Evolutionary conservation across 805 yeast genomes (phyloP).

Genomic region (Ogataea paradorogensis): DNA sequence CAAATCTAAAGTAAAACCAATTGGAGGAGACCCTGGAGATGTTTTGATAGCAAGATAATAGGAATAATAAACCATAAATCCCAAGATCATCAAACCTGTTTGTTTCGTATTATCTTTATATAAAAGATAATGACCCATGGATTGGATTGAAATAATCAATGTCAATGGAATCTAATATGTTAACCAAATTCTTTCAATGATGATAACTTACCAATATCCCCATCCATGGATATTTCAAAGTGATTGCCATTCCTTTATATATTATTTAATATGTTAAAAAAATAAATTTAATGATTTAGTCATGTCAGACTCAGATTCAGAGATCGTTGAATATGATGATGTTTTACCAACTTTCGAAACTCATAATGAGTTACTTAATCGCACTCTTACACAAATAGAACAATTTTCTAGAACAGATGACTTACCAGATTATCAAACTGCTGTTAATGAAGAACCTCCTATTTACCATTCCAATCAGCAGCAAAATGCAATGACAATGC

Average conservation of each 20-base stretch:
- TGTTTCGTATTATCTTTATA: conserved; percentile 7
- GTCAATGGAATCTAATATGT: conserved; percentile 15
- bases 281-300: neutral
- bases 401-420: conserved; percentile 3
- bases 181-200: neutral
- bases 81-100: conserved; percentile 59
- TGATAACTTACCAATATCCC: conserved; percentile 22
- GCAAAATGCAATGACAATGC: neutral
- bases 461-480: neutral
- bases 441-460: conserved; percentile 11
- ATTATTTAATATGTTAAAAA: neutral
- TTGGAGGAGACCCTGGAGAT: conserved; percentile 69
- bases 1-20: conserved; percentile 37
- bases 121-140: conserved; percentile 13
- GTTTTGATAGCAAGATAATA: conserved; percentile 65
- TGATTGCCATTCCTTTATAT: conserved; percentile 15
- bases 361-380: conserved; percentile 42
- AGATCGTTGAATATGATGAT: conserved; percentile 46
- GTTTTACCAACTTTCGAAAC: conserved; percentile 66
- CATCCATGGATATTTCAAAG: conserved; percentile 21
- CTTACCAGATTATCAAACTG: conserved; percentile 18
- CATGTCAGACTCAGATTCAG: conserved; percentile 12
- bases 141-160: conserved; percentile 10
- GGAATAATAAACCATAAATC: conserved; percentile 74
- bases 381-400: conserved; percentile 20